Evolutionary conservation across 495 filamentous ascomycete genomes (phyloP).

Genomic region (Jackrogersella multiformis): DNA sequence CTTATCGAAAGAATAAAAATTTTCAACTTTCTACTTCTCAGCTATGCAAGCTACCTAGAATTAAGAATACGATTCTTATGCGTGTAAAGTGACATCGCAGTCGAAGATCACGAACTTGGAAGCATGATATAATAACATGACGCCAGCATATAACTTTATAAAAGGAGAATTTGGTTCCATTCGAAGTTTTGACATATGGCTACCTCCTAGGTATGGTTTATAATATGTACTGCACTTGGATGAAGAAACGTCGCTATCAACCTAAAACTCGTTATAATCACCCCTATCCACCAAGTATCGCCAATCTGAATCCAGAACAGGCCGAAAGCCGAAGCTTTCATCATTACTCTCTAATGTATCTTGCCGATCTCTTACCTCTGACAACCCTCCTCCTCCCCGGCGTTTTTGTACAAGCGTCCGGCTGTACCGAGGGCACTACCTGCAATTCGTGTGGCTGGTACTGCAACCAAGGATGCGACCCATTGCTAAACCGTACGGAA

Average conservation of each 20-base stretch:
- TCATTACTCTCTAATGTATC: constrained; percentile 5
- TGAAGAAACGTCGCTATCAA: not conserved
- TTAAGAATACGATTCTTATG: constrained; percentile 16
- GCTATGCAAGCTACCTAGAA: constrained; percentile 29
- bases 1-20: constrained; percentile 4
- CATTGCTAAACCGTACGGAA: constrained; percentile 12
- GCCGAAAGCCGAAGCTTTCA: not conserved
- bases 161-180: constrained; percentile 4
- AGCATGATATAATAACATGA: constrained; percentile 14
- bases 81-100: constrained; percentile 12
- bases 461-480: constrained; percentile 33
- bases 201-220: not conserved
- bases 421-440: not conserved
- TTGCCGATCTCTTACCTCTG: constrained; percentile 9
- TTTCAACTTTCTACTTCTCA: constrained; percentile 1
- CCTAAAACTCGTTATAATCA: not conserved
- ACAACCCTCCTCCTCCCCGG: constrained; percentile 3
- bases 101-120: constrained; percentile 4
- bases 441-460: constrained; percentile 32
- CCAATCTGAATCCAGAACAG: not conserved
- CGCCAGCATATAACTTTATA: not conserved
- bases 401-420: not conserved
- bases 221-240: not conserved
- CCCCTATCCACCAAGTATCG: not conserved
- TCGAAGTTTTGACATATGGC: no score